Base-by-base conservation (phyloP, 2,329 filamentous ascomycete genomes). In the Calonectria montana region DNA sequence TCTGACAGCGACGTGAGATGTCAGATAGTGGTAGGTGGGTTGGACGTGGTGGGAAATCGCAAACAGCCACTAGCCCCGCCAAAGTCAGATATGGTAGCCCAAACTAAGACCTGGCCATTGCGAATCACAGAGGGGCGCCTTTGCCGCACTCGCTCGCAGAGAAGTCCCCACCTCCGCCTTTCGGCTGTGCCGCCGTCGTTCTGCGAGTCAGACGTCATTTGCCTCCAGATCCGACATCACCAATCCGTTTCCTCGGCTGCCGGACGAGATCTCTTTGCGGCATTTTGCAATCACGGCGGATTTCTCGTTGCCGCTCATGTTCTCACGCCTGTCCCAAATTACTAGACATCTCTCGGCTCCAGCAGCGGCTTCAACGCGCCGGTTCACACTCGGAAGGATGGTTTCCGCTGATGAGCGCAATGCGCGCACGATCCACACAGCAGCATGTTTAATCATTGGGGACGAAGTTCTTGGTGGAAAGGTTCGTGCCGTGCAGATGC, bases 401-500 rank as follows among this genome's bases (percentile, higher is more conserved):
- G 66, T 84, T 73, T 84, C 85, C 78, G 82, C 87, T 71, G 86
- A 88, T 71, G 87, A 90, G 79, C 87, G 89, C 74, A 88, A 88
- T 79, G 86, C 89, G 78, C 88, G 92, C 80, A 91, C 89, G 72
- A 97, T 98, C 77, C 92, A 95, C 81, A 98, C 96, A 57, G 97
- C 96, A 13, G 96, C 94, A 69, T 97, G 95, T 83, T 85, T 98
- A 75, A 95, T 99, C 72, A 98, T 99, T 79, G 96, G 96, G n/a
- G 96, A 98, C 84, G 96, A 98, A 83, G 95, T 98, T 6, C 88
- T 98, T 4, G 96, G 95, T 25, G 96, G 97, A 78, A 98, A 98
- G 93, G 96, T 62, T 35, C 15, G 65, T 41, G 23, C 95, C 82
- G 75, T 59, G 39, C 23, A 18, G 29, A 65, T 41, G 59, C 41